Base-by-base conservation (phyloP, 2,329 filamentous ascomycete genomes). In the Beauveria scarabaeidicola region DNA sequence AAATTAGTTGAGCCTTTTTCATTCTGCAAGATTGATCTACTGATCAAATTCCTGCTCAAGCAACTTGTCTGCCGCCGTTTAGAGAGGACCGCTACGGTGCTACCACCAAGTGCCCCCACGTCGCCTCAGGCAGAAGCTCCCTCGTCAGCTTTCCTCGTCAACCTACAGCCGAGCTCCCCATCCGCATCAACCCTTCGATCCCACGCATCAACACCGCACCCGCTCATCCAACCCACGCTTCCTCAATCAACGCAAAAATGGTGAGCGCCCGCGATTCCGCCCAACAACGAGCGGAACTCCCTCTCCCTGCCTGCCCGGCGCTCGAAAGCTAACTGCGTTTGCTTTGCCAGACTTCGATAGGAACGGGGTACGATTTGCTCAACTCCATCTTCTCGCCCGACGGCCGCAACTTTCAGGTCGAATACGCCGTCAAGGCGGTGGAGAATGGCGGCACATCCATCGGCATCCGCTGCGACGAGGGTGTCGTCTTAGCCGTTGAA, bases 331-430 rank as follows among this genome's bases (percentile, higher is more conserved):
- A 48, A 58, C 23, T 13, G 15, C 43, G 36, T 29, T 38, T 46
- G 54, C 23, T 10, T 21, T 27, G 8, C 55, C 9, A 99, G 94
- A 99, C 94, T 72, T 99, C 94, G 73, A 99, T 99, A 89, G 94
- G 94, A 73, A 99, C 94, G 70, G 94, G 94, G 72, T 99, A 99
- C 80, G 94, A 99, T 85, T 88, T 99, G 70, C 91, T 91, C 74
- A 99, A 99, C 84, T 97, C 94, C 72, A 95, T 97, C 81, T 99
- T 97, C 83, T 97, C 94, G 52, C 94, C 94, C 66, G 94, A 99
- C 79, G 94, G 94, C 73, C 90, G 94, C 69, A 99, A 99, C 77
- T 99, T 99, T 77, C 94, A 99, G 78, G 91, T 95, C 75, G 94
- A 99, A 82, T 99, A 99, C 75, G 94, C 94, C 67, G 89, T 95